A percentile compares a stretch with the other conserved stretches of the same genome.
These are phyloP conservation scores for Phytophthora podocarpi DNA, from an alignment of 352 stramenopile species.

Conservation along the genomic window DNA sequence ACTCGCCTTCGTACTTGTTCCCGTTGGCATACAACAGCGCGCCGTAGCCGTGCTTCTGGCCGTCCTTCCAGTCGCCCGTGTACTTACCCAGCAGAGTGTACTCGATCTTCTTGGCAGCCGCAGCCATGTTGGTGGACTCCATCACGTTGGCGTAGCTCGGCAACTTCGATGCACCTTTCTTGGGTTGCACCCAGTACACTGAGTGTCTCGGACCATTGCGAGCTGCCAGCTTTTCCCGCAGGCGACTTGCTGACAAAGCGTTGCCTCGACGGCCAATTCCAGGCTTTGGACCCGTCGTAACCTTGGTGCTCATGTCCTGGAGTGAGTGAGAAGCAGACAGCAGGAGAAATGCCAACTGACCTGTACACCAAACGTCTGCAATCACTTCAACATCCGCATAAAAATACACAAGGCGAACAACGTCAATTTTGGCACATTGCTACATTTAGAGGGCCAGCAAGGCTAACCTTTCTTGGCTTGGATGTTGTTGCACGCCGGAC, in stretches of 20 bases:
- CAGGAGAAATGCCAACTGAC: constrained; percentile 11
- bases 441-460: constrained; percentile 28
- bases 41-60: constrained; percentile 93
- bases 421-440: constrained; percentile 25
- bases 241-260: constrained; percentile 42
- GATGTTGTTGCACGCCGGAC: neutral
- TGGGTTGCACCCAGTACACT: constrained; percentile 83
- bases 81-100: constrained; percentile 85
- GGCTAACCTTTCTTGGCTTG: constrained; percentile 10
- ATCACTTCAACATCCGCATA: constrained; percentile 20
- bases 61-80: constrained; percentile 93
- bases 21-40: constrained; percentile 90
- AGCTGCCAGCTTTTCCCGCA: constrained; percentile 57
- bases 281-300: constrained; percentile 2
- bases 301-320: constrained; percentile 20
- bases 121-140: constrained; percentile 44
- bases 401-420: constrained; percentile 26
- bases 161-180: constrained; percentile 34
- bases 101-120: constrained; percentile 44
- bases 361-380: constrained; percentile 9
- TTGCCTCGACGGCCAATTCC: constrained; percentile 23
- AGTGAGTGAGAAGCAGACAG: neutral
- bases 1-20: constrained; percentile 92
- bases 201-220: constrained; percentile 73
- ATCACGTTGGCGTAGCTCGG: constrained; percentile 45